Percentiles rank a stretch among this genome's conserved stretches.
phyloP scores from a whole-genome alignment of 108 stramenopile genomes.

The Skeletonema menzelii region DNA sequence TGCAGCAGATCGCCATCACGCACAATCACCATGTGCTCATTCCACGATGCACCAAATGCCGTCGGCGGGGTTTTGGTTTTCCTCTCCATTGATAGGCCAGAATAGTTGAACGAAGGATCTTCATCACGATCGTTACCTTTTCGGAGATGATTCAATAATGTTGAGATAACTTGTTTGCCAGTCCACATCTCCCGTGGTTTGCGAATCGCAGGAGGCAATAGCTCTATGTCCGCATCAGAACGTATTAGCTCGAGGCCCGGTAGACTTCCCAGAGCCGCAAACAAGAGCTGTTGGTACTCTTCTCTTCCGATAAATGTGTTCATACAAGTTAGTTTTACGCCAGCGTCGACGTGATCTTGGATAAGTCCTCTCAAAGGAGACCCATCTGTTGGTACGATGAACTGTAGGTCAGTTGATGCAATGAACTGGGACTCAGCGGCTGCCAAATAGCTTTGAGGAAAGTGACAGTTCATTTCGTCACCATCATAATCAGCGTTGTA shows the following conservation, averaged over 20 bases:
- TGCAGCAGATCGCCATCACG: slow-evolving; percentile 91
- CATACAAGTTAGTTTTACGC: slow-evolving; percentile 93
- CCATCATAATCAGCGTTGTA: slow-evolving; percentile 99
- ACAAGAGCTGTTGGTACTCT: slow-evolving; percentile 95
- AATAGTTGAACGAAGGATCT: slow-evolving; percentile 48
- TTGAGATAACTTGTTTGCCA: slow-evolving; percentile 95
- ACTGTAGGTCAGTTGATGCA: slow-evolving; percentile 94
- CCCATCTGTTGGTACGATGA: slow-evolving; percentile 97
- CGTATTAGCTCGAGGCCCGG: slow-evolving; percentile 89
- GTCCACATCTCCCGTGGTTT: slow-evolving; percentile 95
- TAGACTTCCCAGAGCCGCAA: slow-evolving; percentile 86
- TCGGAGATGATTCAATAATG: slow-evolving; percentile 77
- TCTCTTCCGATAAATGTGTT: slow-evolving; percentile 93
- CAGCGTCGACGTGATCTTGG: slow-evolving; percentile 98
- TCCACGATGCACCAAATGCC: slow-evolving; percentile 85
- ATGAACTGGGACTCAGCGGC: slow-evolving; percentile 94
- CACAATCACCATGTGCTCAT: slow-evolving; percentile 92
- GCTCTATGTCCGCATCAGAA: slow-evolving; percentile 72
- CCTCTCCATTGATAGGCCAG: slow-evolving; percentile 85
- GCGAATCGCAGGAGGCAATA: slow-evolving; percentile 93
- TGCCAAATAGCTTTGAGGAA: slow-evolving; percentile 96
- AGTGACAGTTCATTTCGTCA: slow-evolving; percentile 99
- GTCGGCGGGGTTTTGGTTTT: slow-evolving; percentile 92
- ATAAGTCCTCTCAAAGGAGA: slow-evolving; percentile 97
- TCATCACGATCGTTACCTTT: slow-evolving; percentile 81